Evolutionary conservation across 345 rosid genomes (phyloP).

Genomic region (Syzygium jambos): DNA sequence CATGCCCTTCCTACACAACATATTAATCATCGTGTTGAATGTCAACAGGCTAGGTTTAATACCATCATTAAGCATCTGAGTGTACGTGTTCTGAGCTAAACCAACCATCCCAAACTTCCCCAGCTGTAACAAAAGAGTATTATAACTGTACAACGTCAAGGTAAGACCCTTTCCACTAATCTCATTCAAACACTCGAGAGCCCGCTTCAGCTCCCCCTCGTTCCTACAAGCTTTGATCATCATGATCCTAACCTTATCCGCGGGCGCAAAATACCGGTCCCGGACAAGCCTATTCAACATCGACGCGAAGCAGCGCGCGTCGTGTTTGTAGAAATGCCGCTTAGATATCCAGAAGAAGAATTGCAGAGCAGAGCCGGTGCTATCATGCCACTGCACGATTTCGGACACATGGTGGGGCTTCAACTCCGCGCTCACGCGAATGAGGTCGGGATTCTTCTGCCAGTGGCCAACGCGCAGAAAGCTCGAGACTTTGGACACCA

Average conservation of each 20-base stretch:
- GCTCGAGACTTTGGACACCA: slow-evolving; percentile 23
- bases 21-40: slow-evolving; percentile 48
- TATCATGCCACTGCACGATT: slow-evolving; percentile 29
- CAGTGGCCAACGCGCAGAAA: slow-evolving; percentile 28
- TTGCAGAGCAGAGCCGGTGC: slow-evolving; percentile 17
- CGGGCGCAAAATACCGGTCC: slow-evolving; percentile 26
- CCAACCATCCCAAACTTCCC: slow-evolving; percentile 46
- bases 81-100: slow-evolving; percentile 31
- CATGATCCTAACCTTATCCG: slow-evolving; percentile 46
- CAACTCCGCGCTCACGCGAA: slow-evolving; percentile 17
- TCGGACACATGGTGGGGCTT: slow-evolving; percentile 34
- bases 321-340: slow-evolving; percentile 42
- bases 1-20: slow-evolving; percentile 42
- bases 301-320: slow-evolving; percentile 26
- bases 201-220: slow-evolving; percentile 36
- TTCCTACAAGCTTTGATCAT: slow-evolving; percentile 47
- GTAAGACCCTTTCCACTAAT: slow-evolving; percentile 19
- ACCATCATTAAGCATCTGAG: slow-evolving; percentile 30
- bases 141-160: slow-evolving; percentile 42
- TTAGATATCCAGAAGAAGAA: slow-evolving; percentile 48
- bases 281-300: slow-evolving; percentile 46
- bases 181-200: slow-evolving; percentile 29
- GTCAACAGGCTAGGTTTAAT: slow-evolving; percentile 50
- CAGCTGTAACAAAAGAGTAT: slow-evolving; percentile 50
- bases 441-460: slow-evolving; percentile 33